phyloP scores from a whole-genome alignment of 225 moss, liverwort and hornwort genomes.

The Straminergon stramineum region DNA sequence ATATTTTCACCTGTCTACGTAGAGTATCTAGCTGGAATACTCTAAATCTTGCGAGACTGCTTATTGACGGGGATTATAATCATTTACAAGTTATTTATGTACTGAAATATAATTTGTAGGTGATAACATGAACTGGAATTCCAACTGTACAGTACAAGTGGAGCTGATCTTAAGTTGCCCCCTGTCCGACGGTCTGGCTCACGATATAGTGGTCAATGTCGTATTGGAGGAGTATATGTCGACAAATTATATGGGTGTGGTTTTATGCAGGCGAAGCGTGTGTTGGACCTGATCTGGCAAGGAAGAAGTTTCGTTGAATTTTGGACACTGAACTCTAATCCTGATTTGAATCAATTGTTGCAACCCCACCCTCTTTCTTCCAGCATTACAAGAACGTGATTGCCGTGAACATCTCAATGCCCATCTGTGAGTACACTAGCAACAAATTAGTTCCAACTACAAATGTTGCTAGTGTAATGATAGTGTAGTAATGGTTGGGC shows the following conservation, averaged over 20 bases:
- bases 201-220: background rate
- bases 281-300: background rate
- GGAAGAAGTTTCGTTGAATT: background rate
- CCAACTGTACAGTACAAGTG: background rate
- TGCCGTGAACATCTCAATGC: background rate
- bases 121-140: background rate
- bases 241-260: background rate
- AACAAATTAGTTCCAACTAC: background rate
- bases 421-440: background rate
- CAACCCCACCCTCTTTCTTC: background rate
- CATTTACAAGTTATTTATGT: background rate
- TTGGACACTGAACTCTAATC: background rate
- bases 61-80: background rate
- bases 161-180: background rate
- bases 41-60: background rate
- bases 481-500: background rate
- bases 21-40: background rate
- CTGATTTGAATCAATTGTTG: background rate
- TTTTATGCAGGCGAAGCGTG: background rate
- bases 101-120: background rate
- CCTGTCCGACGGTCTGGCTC: background rate
- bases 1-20: background rate
- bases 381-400: background rate
- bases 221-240: background rate
- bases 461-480: background rate